Base-by-base conservation (phyloP, 352 stramenopile genomes). In the Pythium utonaiense region DNA sequence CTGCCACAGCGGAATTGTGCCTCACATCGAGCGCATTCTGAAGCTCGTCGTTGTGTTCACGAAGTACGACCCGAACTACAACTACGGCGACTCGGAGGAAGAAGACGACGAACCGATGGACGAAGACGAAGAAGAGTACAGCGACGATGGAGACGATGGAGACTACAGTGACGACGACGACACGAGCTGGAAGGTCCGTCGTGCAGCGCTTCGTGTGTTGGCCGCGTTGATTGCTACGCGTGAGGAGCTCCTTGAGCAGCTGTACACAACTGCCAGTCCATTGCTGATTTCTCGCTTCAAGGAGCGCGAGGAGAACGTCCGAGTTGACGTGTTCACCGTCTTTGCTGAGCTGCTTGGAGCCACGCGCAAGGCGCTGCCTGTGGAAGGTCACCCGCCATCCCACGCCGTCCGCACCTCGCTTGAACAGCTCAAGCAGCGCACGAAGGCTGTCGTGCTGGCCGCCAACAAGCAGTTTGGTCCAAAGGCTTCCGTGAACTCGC, bases 31-130 rank as follows among this genome's bases (percentile, higher is more conserved):
- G 44, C 71, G 76, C 27, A 98, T 99, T 58, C 71, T 98, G 50
- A 75, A 89, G 45, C 77, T 96, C 10, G 78, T 86, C 16, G 84
- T 97, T 59, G 78, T 83, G 21, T 99, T 98, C 66, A 97, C 98
- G 78, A 96, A 89, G 61, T 99, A 98, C 71, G 97, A 99, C 67
- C 96, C 97, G 0, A 99, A 99, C 73, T 99, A 99, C 78, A 96
- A 93, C 65, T 99, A 99, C 59, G 95, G 91, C 21, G 89, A 97
- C 56, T 95, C 93, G 24, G 90, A 96, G 21, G 89, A 98, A 30
- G 88, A 95, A 62, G 91, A 90, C 31, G 89, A 93, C 49, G 75
- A 80, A 13, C 87, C 91, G 53, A 88, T 96, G 33, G 84, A 95
- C 14, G 83, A 91, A 17, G 84, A 91, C 17, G 83, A 95, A 21